Percentiles rank a stretch among this genome's conserved stretches.
These are phyloP conservation scores for Purshia tridentata DNA, from an alignment of 306 rosid genomes.

Conservation along the genomic window DNA sequence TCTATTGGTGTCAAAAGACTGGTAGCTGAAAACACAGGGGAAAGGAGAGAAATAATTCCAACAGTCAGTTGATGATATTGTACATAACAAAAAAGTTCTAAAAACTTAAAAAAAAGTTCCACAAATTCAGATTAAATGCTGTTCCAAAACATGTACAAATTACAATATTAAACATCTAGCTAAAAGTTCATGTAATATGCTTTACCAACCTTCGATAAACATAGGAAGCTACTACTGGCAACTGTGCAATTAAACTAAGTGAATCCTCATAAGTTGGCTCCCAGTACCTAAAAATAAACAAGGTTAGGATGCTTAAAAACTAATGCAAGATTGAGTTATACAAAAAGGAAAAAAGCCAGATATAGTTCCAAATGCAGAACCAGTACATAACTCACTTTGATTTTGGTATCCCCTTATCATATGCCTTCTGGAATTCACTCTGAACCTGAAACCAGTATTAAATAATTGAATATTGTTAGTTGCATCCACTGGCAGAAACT, in stretches of 20 bases:
- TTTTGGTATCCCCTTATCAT: slow-evolving; percentile 76
- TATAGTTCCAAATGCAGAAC: slow-evolving; percentile 13
- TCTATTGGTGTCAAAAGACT: not conserved
- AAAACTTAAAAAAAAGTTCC: not conserved
- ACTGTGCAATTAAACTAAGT: slow-evolving; percentile 83
- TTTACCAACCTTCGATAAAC: slow-evolving; percentile 78
- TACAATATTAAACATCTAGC: not conserved
- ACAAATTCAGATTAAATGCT: not conserved
- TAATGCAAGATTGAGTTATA: slow-evolving; percentile 9
- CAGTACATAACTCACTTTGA: slow-evolving; percentile 49
- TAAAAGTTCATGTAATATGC: slow-evolving; percentile 8
- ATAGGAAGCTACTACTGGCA: slow-evolving; percentile 89
- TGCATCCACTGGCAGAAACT: slow-evolving; percentile 8
- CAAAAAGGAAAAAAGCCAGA: not conserved
- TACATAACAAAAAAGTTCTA: not conserved
- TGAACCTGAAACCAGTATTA: slow-evolving; percentile 59
- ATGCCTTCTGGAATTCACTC: slow-evolving; percentile 92
- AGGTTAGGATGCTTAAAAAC: slow-evolving; percentile 23
- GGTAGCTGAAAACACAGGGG: not conserved
- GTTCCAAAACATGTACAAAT: slow-evolving; percentile 5
- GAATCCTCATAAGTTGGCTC: slow-evolving; percentile 97
- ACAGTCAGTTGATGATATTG: not conserved
- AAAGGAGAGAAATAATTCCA: not conserved
- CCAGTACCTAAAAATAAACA: slow-evolving; percentile 71
- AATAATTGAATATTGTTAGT: slow-evolving; percentile 17